These are phyloP conservation scores for Zymoseptoria crescenta DNA, from an alignment of 2,329 filamentous ascomycete genomes.

Conservation along the genomic window DNA sequence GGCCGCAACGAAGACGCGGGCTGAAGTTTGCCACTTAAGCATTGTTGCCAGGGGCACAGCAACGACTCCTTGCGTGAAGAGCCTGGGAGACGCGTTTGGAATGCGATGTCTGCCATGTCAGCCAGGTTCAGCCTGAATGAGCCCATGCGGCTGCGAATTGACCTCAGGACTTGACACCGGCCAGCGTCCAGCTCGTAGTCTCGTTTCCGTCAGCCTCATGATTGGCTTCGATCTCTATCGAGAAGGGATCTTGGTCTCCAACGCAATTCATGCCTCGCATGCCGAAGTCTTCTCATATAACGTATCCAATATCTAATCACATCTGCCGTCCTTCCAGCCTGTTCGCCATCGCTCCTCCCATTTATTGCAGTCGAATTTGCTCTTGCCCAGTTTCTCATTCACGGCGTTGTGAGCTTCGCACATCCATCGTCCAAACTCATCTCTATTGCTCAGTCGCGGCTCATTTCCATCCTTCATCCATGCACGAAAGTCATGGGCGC, in stretches of 20 bases:
- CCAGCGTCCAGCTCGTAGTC: not conserved
- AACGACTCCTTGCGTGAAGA: not conserved
- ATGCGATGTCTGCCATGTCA: not conserved
- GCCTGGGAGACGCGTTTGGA: not conserved
- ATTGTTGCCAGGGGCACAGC: not conserved
- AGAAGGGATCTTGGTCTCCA: too few species aligned
- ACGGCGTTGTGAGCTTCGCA: conserved; percentile 84
- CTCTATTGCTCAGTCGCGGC: conserved; percentile 50
- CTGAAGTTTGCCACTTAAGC: not conserved
- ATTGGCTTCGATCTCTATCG: too few species aligned
- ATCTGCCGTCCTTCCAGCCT: conserved; percentile 68
- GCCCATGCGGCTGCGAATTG: not conserved
- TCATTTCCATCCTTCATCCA: conserved; percentile 68
- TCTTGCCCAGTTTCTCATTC: conserved; percentile 84
- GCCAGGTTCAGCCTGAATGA: not conserved
- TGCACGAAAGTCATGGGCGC: conserved; percentile 79
- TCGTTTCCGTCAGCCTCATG: not conserved
- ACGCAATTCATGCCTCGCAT: not conserved
- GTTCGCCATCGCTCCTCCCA: conserved; percentile 96
- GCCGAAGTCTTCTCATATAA: not conserved
- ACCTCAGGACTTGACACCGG: too few species aligned
- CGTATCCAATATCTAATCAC: conserved; percentile 41
- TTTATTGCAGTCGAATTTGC: conserved; percentile 74
- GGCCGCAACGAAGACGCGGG: not conserved
- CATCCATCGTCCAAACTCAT: conserved; percentile 73